Conservation (phyloP, 2,329 filamentous ascomycete species). For the Sporothrix dimorphospora region DNA sequence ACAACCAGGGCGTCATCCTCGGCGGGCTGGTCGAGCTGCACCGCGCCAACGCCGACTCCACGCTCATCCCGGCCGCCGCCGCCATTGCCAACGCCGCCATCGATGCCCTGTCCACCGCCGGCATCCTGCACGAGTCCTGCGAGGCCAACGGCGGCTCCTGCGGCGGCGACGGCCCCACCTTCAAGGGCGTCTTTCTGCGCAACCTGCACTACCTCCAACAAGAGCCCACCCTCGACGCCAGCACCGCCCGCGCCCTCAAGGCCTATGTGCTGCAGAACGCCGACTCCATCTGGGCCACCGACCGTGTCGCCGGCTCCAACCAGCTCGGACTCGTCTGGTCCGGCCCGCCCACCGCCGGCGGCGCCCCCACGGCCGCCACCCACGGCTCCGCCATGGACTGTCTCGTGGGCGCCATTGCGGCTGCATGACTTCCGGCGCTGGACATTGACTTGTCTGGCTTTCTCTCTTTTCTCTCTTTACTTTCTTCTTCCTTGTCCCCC, state of each 20-base stretch:
- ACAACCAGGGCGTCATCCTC: constrained; percentile 61
- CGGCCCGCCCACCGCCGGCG: constrained; percentile 53
- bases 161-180: constrained; percentile 46
- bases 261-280: constrained; percentile 64
- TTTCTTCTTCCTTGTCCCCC: not conserved
- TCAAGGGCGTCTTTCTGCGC: constrained; percentile 69
- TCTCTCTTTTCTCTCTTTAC: not conserved
- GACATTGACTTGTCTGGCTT: not conserved
- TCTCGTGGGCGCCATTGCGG: constrained; percentile 62
- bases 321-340: constrained; percentile 67
- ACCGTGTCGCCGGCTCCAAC: constrained; percentile 52
- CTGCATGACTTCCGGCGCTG: constrained; percentile 35
- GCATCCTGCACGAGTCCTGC: constrained; percentile 58
- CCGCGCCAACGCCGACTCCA: constrained; percentile 43
- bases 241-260: constrained; percentile 45
- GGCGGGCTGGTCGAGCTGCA: constrained; percentile 56
- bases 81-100: constrained; percentile 58
- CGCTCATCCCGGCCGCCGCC: constrained; percentile 49
- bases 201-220: constrained; percentile 62
- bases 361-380: constrained; percentile 56
- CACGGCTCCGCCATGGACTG: constrained; percentile 69
- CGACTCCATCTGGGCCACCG: constrained; percentile 64
- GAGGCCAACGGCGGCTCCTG: constrained; percentile 50
- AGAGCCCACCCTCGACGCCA: constrained; percentile 42
- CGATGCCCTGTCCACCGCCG: constrained; percentile 45